Evolutionary conservation across 2,329 filamentous ascomycete species (phyloP).

Genomic region (Dryadomyces quercivorus): DNA sequence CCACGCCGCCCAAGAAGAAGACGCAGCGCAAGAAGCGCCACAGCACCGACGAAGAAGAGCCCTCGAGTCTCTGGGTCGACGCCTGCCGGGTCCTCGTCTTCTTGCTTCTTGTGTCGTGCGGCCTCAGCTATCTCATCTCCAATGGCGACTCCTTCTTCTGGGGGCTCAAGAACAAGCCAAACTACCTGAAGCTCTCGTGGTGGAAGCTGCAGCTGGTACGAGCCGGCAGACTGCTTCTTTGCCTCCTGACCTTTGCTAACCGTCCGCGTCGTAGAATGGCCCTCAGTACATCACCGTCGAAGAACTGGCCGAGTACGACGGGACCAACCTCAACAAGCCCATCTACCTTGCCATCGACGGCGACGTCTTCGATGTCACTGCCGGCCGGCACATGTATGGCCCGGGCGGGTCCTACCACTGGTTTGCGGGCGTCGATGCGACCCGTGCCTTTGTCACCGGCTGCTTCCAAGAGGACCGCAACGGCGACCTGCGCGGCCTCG

Average conservation of each 20-base stretch:
- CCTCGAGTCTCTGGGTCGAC: slow-evolving; percentile 45
- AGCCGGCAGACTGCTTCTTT: slow-evolving; percentile 5
- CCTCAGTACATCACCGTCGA: slow-evolving; percentile 62
- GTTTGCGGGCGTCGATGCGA: slow-evolving; percentile 79
- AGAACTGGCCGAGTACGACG: slow-evolving; percentile 66
- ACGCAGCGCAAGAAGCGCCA: slow-evolving; percentile 16
- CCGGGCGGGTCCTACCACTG: slow-evolving; percentile 77
- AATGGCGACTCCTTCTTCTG: slow-evolving; percentile 58
- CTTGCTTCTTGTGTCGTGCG: slow-evolving; percentile 51
- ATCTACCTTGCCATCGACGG: slow-evolving; percentile 87
- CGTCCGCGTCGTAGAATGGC: slow-evolving; percentile 23
- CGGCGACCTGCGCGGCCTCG: slow-evolving; percentile 73
- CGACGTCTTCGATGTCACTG: slow-evolving; percentile 73
- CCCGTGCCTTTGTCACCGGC: slow-evolving; percentile 80
- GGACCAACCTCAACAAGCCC: slow-evolving; percentile 59
- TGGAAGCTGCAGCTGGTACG: slow-evolving; percentile 52
- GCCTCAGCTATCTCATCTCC: slow-evolving; percentile 66
- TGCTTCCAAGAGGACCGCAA: slow-evolving; percentile 83
- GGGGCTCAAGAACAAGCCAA: slow-evolving; percentile 47
- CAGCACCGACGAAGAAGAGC: slow-evolving; percentile 41
- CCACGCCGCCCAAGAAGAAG: not conserved
- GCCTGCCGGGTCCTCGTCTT: slow-evolving; percentile 57
- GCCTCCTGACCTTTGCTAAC: not conserved
- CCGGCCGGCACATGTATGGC: slow-evolving; percentile 58
- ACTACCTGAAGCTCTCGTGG: slow-evolving; percentile 46